phyloP scores from a whole-genome alignment of 2,329 filamentous ascomycete species.

The Colletotrichum tamarilloi region DNA sequence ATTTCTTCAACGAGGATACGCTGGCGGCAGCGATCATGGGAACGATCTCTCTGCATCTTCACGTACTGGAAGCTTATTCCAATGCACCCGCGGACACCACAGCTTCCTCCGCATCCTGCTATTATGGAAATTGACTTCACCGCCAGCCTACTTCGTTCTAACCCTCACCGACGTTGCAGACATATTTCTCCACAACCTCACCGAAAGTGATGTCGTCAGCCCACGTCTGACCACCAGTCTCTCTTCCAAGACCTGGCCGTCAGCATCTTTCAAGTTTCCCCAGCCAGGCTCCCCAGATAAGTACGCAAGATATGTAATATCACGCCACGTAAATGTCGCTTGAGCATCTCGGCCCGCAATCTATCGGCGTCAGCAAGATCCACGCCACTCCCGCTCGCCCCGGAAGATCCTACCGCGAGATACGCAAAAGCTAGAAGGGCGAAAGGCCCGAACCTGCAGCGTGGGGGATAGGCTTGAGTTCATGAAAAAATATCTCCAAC shows the following conservation, averaged over 20 bases:
- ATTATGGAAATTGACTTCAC: background rate
- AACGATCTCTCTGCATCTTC: background rate
- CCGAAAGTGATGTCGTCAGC: background rate
- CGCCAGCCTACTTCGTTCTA: background rate
- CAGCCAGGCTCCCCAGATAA: background rate
- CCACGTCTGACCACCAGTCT: background rate
- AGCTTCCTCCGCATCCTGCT: background rate
- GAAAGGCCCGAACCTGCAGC: background rate
- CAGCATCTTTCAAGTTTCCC: background rate
- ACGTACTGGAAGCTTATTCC: background rate
- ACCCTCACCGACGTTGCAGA: background rate
- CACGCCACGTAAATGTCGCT: conserved; percentile 15
- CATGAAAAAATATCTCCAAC: background rate
- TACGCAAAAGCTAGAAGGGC: background rate
- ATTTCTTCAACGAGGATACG: background rate
- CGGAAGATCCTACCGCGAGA: conserved; percentile 1
- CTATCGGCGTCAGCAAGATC: conserved; percentile 6
- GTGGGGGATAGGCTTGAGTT: background rate
- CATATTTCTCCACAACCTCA: background rate
- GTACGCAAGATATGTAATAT: background rate
- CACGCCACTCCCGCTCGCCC: background rate
- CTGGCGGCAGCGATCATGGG: background rate
- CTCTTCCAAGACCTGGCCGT: background rate
- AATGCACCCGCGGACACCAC: background rate
- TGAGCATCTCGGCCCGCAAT: conserved; percentile 10